Percentiles rank a stretch among this genome's conserved stretches.
Evolutionary conservation across 1,284 basidiomycete genomes (phyloP).

Genomic region (Moniliophthora roreri): DNA sequence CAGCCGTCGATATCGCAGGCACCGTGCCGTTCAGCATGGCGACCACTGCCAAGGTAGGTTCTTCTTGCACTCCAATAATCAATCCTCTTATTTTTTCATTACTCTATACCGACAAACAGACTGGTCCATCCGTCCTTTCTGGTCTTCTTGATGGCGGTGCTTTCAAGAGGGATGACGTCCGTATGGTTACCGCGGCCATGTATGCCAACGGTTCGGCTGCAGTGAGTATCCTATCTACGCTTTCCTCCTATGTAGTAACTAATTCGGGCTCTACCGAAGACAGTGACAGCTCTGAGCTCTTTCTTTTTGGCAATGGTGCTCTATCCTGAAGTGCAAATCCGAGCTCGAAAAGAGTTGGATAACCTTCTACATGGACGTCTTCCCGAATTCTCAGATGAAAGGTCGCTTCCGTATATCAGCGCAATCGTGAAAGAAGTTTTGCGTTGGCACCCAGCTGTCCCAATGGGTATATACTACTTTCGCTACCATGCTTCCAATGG

Average conservation of each 20-base stretch:
- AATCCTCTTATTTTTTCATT: not conserved
- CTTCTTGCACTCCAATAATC: not conserved
- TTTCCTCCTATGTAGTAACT: not conserved
- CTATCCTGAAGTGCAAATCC: slow-evolving; percentile 12
- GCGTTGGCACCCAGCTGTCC: slow-evolving; percentile 16
- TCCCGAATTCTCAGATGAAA: slow-evolving; percentile 15
- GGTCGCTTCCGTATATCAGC: slow-evolving; percentile 12
- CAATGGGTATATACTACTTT: slow-evolving; percentile 12
- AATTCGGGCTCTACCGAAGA: slow-evolving; percentile 8
- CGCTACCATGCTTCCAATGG: not conserved
- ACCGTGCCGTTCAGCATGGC: slow-evolving; percentile 13
- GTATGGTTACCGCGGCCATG: slow-evolving; percentile 11
- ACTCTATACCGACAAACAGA: slow-evolving; percentile 4
- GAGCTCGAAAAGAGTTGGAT: slow-evolving; percentile 14
- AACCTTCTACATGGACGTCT: slow-evolving; percentile 6
- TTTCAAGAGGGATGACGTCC: slow-evolving; percentile 9
- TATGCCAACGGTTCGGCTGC: slow-evolving; percentile 19
- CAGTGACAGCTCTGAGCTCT: slow-evolving; percentile 12
- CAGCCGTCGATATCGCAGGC: slow-evolving; percentile 11
- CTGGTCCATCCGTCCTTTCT: slow-evolving; percentile 6
- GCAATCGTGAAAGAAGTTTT: slow-evolving; percentile 16
- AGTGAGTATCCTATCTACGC: slow-evolving; percentile 2
- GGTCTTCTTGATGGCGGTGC: slow-evolving; percentile 6
- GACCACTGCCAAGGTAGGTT: slow-evolving; percentile 8
- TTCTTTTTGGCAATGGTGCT: slow-evolving; percentile 17